Base-by-base conservation (phyloP, 805 yeast species). In the Ogataea glucozyma region DNA sequence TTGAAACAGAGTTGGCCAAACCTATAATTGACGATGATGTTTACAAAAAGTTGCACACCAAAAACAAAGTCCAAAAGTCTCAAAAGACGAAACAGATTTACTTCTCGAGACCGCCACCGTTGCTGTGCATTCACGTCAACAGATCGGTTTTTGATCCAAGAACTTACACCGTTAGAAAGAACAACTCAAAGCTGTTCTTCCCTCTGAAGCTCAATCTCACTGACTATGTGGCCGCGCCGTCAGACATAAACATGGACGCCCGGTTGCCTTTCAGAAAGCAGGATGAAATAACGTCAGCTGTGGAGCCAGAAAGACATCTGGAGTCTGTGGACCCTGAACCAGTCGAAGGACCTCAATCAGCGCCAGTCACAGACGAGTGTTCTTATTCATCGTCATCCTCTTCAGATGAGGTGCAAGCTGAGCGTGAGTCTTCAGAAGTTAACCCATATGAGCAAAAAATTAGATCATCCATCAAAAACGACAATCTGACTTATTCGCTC, bases 121-220 rank as follows among this genome's bases (percentile, higher is more conserved):
- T 88, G 43, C 70, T 91, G 34, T 79, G 91, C 41, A 76, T 91
- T 32, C 98, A 93, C 62, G 85, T 91, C 49, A 91, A 91, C 62
- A 78, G 99, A 58, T 88, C 96, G 2, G 97, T 88, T 11, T 91
- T 89, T 63, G 97, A 91, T 62, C 87, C 93, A 42, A 70, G 78
- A 43, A 85, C 96, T 0, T 93, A 86, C 47, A 78, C 77, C 71
- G 85, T 88, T 20, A 77, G 87, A 50, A 91, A 91, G 61, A 90
- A 90, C 61, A 79, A 86, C 38, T 84, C 96, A 4, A 76, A 79
- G 39, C 91, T 91, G n/a, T 64, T 76, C 9, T 89, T 89, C 67
- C 91, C 95, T 3, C 57, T 78, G 31, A 69, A 72, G 32, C 67
- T 91, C 46, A 83, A 88, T 58, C 67, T 90, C 56, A 70, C 81